Evolutionary conservation across 805 yeast species (phyloP).

Genomic region (Hanseniaspora jakobsenii): DNA sequence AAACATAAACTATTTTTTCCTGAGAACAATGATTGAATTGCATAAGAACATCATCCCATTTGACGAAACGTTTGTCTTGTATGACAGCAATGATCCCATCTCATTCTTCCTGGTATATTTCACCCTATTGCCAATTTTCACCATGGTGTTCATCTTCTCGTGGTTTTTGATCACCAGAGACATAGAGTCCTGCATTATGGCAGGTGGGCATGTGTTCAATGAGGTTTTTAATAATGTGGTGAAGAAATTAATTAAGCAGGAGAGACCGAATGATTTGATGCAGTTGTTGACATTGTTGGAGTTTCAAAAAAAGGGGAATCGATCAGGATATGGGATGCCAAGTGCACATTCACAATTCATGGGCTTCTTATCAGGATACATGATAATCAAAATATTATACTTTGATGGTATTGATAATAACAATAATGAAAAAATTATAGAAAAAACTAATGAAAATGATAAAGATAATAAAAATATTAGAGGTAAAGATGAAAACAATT

Average conservation of each 20-base stretch:
- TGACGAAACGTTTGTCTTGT: constrained; percentile 76
- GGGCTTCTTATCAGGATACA: constrained; percentile 66
- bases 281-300: too few species aligned
- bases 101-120: constrained; percentile 56
- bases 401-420: constrained; percentile 29
- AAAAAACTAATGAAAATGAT: too few species aligned
- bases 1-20: too few species aligned
- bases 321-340: constrained; percentile 86
- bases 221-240: constrained; percentile 60
- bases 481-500: too few species aligned
- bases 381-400: constrained; percentile 33
- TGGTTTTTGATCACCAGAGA: constrained; percentile 78
- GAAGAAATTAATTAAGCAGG: constrained; percentile 53
- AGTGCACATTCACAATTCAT: constrained; percentile 93
- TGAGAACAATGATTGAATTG: too few species aligned
- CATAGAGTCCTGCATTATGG: constrained; percentile 69
- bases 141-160: constrained; percentile 66
- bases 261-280: too few species aligned
- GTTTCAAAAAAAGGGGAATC: constrained; percentile 31
- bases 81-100: constrained; percentile 51
- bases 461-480: too few species aligned
- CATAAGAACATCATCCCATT: constrained; percentile 41
- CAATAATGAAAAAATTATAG: too few species aligned
- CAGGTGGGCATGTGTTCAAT: constrained; percentile 72
- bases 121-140: constrained; percentile 68